Conservation (phyloP, 2,329 filamentous ascomycete species). For the Apiospora kogelbergensis region DNA sequence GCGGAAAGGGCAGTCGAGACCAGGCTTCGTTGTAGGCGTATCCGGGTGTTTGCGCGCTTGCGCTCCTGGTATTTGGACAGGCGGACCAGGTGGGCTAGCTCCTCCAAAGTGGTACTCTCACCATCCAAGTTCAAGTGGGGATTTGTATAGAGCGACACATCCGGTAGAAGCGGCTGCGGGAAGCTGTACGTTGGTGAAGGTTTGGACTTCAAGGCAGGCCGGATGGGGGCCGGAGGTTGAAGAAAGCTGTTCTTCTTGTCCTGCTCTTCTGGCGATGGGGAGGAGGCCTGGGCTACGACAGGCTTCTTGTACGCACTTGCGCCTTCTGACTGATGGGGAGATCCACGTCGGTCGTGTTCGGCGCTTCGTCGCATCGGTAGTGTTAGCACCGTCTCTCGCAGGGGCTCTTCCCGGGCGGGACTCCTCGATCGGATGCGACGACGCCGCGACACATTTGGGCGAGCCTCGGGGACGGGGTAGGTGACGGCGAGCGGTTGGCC, state of each 20-base stretch:
- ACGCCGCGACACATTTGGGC: slow-evolving; percentile 49
- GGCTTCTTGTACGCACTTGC: slow-evolving; percentile 45
- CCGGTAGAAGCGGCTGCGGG: slow-evolving; percentile 60
- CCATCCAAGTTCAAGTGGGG: slow-evolving; percentile 58
- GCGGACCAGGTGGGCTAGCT: slow-evolving; percentile 75
- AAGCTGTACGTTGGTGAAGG: slow-evolving; percentile 41
- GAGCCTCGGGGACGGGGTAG: slow-evolving; percentile 54
- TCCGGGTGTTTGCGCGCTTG: slow-evolving; percentile 71
- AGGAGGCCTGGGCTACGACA: slow-evolving; percentile 45
- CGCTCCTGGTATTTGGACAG: slow-evolving; percentile 80
- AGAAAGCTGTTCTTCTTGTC: slow-evolving; percentile 19
- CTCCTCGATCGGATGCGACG: slow-evolving; percentile 55
- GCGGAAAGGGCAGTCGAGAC: slow-evolving; percentile 74
- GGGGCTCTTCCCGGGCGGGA: slow-evolving; percentile 43
- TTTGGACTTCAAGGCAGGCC: slow-evolving; percentile 34
- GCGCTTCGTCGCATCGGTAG: slow-evolving; percentile 44
- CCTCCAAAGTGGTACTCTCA: slow-evolving; percentile 70
- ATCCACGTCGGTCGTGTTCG: slow-evolving; percentile 36
- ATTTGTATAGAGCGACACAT: slow-evolving; percentile 67
- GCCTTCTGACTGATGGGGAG: slow-evolving; percentile 31
- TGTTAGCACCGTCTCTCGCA: slow-evolving; percentile 43
- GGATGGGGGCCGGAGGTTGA: slow-evolving; percentile 32
- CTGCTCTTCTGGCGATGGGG: slow-evolving; percentile 24
- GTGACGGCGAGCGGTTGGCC: slow-evolving; percentile 52
- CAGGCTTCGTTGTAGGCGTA: slow-evolving; percentile 72